Evolutionary conservation across 2,329 filamentous ascomycete species (phyloP).

Genomic region (Arthroderma sp.): DNA sequence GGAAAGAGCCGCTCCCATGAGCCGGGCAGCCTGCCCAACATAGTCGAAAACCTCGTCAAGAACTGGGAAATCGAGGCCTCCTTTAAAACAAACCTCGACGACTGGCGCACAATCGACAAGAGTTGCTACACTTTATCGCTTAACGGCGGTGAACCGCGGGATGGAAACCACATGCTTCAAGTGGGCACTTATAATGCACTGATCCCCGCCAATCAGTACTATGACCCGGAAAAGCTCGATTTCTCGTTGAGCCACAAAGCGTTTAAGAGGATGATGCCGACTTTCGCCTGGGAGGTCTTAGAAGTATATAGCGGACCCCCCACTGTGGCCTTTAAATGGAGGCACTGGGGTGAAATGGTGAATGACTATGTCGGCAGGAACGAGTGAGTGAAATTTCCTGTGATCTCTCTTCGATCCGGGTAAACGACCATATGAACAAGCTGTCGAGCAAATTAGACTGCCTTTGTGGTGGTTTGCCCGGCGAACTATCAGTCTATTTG

Average conservation of each 20-base stretch:
- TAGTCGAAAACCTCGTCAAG: slow-evolving; percentile 58
- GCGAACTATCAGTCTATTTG: no score
- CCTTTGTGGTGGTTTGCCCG: no score
- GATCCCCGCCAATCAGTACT: slow-evolving; percentile 50
- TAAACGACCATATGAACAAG: no score
- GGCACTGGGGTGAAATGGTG: slow-evolving; percentile 56
- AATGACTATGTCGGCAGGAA: slow-evolving; percentile 53
- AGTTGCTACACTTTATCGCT: slow-evolving; percentile 49
- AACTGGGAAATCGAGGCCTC: slow-evolving; percentile 62
- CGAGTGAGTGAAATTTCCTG: slow-evolving; percentile 33
- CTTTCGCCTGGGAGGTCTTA: slow-evolving; percentile 57
- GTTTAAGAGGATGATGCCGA: slow-evolving; percentile 61
- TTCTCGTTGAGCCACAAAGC: slow-evolving; percentile 55
- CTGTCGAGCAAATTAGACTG: no score
- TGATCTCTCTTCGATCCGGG: slow-evolving; percentile 11
- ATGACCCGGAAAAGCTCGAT: slow-evolving; percentile 47
- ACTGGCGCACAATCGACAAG: slow-evolving; percentile 54
- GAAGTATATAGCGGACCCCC: slow-evolving; percentile 56
- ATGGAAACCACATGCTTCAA: slow-evolving; percentile 51
- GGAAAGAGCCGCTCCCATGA: slow-evolving; percentile 45
- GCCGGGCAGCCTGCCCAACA: slow-evolving; percentile 42
- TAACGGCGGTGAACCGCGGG: slow-evolving; percentile 45
- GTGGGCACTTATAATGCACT: slow-evolving; percentile 59
- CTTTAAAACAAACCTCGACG: slow-evolving; percentile 47
- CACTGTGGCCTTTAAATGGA: slow-evolving; percentile 49